Evolutionary conservation across 75 land plant genomes (phyloP), one percentile per base, ranked within the genome.

Genomic region (Isoetes taiwanensis): DNA sequence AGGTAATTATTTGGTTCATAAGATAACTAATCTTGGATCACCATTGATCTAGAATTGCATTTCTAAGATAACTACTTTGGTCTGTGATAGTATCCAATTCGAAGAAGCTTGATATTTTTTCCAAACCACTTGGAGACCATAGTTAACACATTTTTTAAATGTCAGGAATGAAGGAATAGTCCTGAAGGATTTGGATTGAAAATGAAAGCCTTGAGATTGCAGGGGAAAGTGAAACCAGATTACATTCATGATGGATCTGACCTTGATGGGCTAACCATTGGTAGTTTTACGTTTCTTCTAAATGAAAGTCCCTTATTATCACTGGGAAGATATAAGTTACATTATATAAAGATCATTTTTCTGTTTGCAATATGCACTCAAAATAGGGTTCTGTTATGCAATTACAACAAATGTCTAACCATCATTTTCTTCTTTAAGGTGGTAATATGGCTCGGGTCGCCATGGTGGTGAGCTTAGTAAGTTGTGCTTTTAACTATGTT

Each of bases 401-500:
- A 10, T 37, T 14, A 10, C 12, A 37, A 37, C 14, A 10, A 37
- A 10, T 37, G 9, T 37, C 9, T 10, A 10, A 9, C 14, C 14
- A 14, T 37, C 39, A 14, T 37, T 10, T 37, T 37, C 9, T 37
- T 10, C 14, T 37, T 10, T 55, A 46, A 86, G 93, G 94, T 30
- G 94, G 93, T 90, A 90, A 56, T 84, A 78, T 76, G 96, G 98
- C 57, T 88, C 98, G 43, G 98, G 98, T 20, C 76, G 90, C 32
- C 90, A 58, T 33, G 98, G 98, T 62, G 98, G 98, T 35, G 86
- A 93, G 82, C 86, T 85, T n/a, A 43, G 30, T 33, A 1, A 12
- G 32, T n/a, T 25, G 33, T 43, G 25, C 60, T 34, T 28, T 28
- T 54, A 30, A 48, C 3, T 46, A n/a, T n/a, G n/a, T n/a, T n/a